Evolutionary conservation across 306 rosid species (phyloP).

Genomic region (Heteromeles arbutifolia): DNA sequence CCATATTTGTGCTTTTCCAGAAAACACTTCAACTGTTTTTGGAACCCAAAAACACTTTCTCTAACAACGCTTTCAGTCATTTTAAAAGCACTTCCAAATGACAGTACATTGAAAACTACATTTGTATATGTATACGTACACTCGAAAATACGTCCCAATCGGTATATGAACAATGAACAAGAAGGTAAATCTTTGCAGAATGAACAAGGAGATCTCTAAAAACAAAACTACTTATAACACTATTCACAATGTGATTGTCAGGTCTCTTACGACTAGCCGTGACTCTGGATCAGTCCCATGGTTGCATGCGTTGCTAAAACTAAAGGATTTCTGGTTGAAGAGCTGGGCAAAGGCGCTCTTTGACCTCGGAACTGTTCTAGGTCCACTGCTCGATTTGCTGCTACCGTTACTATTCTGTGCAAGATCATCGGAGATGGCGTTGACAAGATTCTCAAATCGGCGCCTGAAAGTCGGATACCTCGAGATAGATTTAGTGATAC

Average conservation of each 20-base stretch:
- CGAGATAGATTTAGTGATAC: conserved; percentile 80
- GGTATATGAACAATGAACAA: not conserved
- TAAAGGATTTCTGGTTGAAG: conserved; percentile 51
- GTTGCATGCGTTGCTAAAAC: conserved; percentile 36
- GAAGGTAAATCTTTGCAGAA: not conserved
- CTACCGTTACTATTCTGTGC: conserved; percentile 32
- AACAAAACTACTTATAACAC: not conserved
- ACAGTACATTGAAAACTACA: not conserved
- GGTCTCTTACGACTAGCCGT: conserved; percentile 31
- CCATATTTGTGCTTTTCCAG: too few species aligned
- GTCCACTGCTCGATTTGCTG: not conserved
- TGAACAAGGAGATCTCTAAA: not conserved
- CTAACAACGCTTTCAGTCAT: too few species aligned
- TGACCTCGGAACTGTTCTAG: conserved; percentile 50
- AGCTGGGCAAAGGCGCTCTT: conserved; percentile 65
- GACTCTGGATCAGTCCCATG: conserved; percentile 46
- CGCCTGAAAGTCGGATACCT: conserved; percentile 85
- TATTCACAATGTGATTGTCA: conserved; percentile 26
- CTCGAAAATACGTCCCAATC: not conserved
- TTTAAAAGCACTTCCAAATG: too few species aligned
- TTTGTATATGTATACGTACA: not conserved
- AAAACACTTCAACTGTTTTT: too few species aligned
- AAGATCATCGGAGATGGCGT: conserved; percentile 42
- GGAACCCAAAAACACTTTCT: too few species aligned
- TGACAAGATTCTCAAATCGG: conserved; percentile 56